A percentile compares a stretch with the other conserved stretches of the same genome.
Evolutionary conservation across 352 stramenopile genomes (phyloP).

Genomic region (Pythium biforme): DNA sequence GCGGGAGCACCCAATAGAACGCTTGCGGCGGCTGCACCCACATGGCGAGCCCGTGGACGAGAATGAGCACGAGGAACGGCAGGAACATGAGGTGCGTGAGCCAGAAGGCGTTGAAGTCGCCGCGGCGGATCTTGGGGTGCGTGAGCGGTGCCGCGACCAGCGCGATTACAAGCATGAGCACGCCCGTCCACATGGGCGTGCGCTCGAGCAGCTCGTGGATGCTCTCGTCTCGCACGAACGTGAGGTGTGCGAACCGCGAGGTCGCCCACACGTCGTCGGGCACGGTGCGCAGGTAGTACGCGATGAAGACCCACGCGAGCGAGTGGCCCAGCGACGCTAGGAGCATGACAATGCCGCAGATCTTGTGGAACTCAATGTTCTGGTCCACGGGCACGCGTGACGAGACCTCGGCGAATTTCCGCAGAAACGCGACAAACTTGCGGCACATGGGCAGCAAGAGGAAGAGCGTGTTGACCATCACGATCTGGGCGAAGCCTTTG

Average conservation of each 20-base stretch:
- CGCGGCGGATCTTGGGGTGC: slow-evolving; percentile 32
- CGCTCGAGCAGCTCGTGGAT: slow-evolving; percentile 39
- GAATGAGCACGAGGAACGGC: slow-evolving; percentile 51
- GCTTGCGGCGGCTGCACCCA: slow-evolving; percentile 58
- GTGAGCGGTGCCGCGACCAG: slow-evolving; percentile 45
- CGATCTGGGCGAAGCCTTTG: slow-evolving; percentile 68
- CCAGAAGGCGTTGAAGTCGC: slow-evolving; percentile 81
- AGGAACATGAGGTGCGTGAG: slow-evolving; percentile 83
- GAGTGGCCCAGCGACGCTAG: slow-evolving; percentile 59
- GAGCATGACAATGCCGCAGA: slow-evolving; percentile 66
- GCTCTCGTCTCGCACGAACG: slow-evolving; percentile 54
- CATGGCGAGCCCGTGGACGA: slow-evolving; percentile 60
- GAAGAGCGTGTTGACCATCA: slow-evolving; percentile 73
- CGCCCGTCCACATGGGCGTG: slow-evolving; percentile 61
- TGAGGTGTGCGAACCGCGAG: slow-evolving; percentile 45
- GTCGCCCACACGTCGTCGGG: slow-evolving; percentile 35
- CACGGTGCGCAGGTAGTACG: slow-evolving; percentile 49
- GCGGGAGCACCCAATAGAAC: slow-evolving; percentile 66
- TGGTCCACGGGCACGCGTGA: slow-evolving; percentile 60
- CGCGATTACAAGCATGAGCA: slow-evolving; percentile 61
- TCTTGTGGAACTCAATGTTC: slow-evolving; percentile 77
- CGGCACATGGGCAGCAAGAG: slow-evolving; percentile 75
- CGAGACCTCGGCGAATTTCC: slow-evolving; percentile 34
- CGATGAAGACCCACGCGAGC: slow-evolving; percentile 51
- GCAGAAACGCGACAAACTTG: slow-evolving; percentile 60